These are phyloP conservation scores for Eimeria nieschulzi DNA, from an alignment of 169 alveolate species.

Conservation along the genomic window DNA sequence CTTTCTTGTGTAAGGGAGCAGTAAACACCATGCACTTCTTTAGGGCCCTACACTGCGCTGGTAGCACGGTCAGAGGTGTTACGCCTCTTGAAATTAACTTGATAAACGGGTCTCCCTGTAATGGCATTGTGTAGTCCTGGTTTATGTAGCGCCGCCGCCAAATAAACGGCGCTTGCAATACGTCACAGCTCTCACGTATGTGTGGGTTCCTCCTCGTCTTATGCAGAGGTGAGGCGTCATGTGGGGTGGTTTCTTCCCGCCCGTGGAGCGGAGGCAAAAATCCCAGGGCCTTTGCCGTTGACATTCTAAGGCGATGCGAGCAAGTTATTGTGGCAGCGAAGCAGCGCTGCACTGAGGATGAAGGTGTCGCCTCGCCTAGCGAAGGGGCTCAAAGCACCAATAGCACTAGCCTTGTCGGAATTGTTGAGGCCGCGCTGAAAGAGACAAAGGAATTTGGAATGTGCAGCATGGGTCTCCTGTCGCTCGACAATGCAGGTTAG, in stretches of 20 bases:
- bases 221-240: conserved; percentile 12
- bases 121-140: background rate
- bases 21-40: too few species aligned
- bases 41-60: too few species aligned
- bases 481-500: conserved; percentile 42
- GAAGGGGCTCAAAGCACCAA: background rate
- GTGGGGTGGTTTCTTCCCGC: conserved; percentile 41
- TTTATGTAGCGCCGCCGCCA: too few species aligned
- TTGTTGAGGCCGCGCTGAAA: conserved; percentile 2
- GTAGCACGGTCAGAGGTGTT: too few species aligned
- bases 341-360: background rate
- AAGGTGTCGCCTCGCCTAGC: background rate
- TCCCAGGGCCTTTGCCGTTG: conserved; percentile 34
- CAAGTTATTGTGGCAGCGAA: background rate
- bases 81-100: background rate
- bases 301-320: background rate
- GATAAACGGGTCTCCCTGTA: background rate
- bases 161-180: too few species aligned
- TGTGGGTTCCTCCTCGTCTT: background rate
- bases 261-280: conserved; percentile 19
- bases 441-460: conserved; percentile 3
- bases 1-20: conserved; percentile 2
- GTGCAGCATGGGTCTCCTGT: conserved; percentile 40
- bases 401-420: background rate
- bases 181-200: background rate